Evolutionary conservation across 768 basidiomycete genomes (phyloP), one percentile per base, ranked within the genome.

Genomic region (Leucosporidium scottii): DNA sequence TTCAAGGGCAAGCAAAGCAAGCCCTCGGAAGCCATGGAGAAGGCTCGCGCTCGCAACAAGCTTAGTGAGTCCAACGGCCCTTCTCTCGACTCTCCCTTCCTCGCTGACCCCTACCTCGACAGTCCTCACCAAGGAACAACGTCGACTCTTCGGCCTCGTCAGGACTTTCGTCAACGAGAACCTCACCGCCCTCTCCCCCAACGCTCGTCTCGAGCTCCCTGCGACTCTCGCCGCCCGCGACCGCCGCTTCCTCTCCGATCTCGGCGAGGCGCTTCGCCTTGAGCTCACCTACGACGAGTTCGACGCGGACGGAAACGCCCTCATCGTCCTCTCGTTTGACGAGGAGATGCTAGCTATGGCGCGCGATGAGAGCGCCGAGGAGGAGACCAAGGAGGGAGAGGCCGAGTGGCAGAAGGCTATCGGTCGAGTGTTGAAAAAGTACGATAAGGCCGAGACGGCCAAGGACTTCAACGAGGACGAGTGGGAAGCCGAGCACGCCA

Each of bases 271-370:
- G 58, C 78, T 98, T 54, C 86, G 90, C 75, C 82, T 98, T 18
- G 82, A 79, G 27, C 76, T 93, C 31, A 81, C 87, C n/a, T 99
- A 93, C 91, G 94, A 98, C 76, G 93, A 93, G 76, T 93, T 86
- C 73, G 89, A 93, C 69, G 89, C 88, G 10, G 81, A 90, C 56
- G 79, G 78, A 20, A 77, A 79, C 61, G 75, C 76, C 27, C 54
- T 80, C 17, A 74, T 80, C 20, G 78, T 77, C n/a, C 69, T 79
- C 28, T 73, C 63, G 67, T 77, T 72, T 47, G 71, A 71, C 49
- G 89, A 90, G 68, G 82, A 85, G 75, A 90, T 90, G 74, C 75
- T 93, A 30, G 84, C 89, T 51, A 87, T 86, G 15, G 67, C 55
- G 44, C 51, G 59, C 36, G 69, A 73, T 34, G 65, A 58, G 13